Conservation (phyloP, 495 filamentous ascomycete genomes). For the Penicillium canescens region DNA sequence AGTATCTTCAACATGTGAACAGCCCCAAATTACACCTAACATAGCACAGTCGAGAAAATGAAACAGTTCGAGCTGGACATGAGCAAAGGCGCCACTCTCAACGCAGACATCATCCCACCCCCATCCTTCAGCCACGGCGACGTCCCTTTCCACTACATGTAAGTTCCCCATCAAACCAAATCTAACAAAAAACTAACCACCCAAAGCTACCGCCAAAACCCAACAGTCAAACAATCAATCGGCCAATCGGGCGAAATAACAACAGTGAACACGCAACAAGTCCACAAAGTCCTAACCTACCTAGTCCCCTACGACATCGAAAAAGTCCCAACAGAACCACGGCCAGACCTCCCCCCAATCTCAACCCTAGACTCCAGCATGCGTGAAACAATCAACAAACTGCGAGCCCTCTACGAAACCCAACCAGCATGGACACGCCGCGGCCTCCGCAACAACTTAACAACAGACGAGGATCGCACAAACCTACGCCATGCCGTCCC, state of each 20-base stretch:
- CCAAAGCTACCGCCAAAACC: constrained; percentile 58
- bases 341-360: constrained; percentile 49
- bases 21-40: not conserved
- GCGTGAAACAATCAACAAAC: constrained; percentile 55
- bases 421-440: constrained; percentile 87
- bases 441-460: constrained; percentile 65
- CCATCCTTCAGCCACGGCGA: constrained; percentile 68
- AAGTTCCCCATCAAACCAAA: constrained; percentile 8
- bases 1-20: constrained; percentile 1
- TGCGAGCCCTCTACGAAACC: constrained; percentile 62
- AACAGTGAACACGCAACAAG: constrained; percentile 52
- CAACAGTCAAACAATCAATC: constrained; percentile 52
- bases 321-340: constrained; percentile 51
- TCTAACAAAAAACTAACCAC: not conserved
- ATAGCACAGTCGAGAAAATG: constrained; percentile 58
- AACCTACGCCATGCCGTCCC: constrained; percentile 64
- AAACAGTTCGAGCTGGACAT: constrained; percentile 73
- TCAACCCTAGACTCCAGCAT: constrained; percentile 48
- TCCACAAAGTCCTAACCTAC: constrained; percentile 51
- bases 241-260: constrained; percentile 51
- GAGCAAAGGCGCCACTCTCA: constrained; percentile 53
- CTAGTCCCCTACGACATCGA: constrained; percentile 62
- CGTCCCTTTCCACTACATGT: constrained; percentile 67
- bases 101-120: constrained; percentile 76
- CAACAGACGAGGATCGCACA: constrained; percentile 48